A percentile compares a stretch with the other conserved stretches of the same genome.
These are phyloP conservation scores for Aureobasidium subglaciale DNA, from an alignment of 2,329 filamentous ascomycete species.

Conservation along the genomic window DNA sequence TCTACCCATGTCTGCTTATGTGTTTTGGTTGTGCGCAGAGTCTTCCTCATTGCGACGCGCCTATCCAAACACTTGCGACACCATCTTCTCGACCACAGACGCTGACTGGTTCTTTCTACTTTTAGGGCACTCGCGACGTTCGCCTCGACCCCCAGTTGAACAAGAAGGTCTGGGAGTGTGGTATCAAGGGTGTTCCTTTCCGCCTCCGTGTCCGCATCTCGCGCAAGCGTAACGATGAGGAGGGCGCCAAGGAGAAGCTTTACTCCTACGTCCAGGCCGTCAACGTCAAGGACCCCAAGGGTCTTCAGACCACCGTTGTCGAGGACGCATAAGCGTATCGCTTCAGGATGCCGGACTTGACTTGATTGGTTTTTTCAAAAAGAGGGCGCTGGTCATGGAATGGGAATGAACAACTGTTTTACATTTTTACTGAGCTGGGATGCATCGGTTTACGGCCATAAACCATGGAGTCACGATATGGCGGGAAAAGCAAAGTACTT, in stretches of 20 bases:
- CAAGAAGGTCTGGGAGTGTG: slow-evolving; percentile 99
- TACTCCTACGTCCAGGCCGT: slow-evolving; percentile 99
- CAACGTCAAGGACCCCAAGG: slow-evolving; percentile 99
- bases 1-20: background rate
- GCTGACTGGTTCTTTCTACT: slow-evolving; percentile 11
- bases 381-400: slow-evolving; percentile 9
- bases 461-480: slow-evolving; percentile 16
- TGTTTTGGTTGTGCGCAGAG: background rate
- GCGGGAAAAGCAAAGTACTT: slow-evolving; percentile 10
- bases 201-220: slow-evolving; percentile 97
- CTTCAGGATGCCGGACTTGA: slow-evolving; percentile 1
- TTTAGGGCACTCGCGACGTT: slow-evolving; percentile 89
- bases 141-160: slow-evolving; percentile 97
- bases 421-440: slow-evolving; percentile 16
- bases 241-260: slow-evolving; percentile 98
- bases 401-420: slow-evolving; percentile 15
- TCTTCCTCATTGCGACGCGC: background rate
- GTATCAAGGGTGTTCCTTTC: slow-evolving; percentile 98
- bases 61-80: background rate
- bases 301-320: slow-evolving; percentile 85
- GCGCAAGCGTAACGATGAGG: slow-evolving; percentile 99
- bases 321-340: slow-evolving; percentile 48
- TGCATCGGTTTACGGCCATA: slow-evolving; percentile 4
- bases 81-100: background rate
- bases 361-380: slow-evolving; percentile 2